Evolutionary conservation across 495 filamentous ascomycete species (phyloP), one percentile per base, ranked within the genome.

Genomic region (Penicillium silybi): DNA sequence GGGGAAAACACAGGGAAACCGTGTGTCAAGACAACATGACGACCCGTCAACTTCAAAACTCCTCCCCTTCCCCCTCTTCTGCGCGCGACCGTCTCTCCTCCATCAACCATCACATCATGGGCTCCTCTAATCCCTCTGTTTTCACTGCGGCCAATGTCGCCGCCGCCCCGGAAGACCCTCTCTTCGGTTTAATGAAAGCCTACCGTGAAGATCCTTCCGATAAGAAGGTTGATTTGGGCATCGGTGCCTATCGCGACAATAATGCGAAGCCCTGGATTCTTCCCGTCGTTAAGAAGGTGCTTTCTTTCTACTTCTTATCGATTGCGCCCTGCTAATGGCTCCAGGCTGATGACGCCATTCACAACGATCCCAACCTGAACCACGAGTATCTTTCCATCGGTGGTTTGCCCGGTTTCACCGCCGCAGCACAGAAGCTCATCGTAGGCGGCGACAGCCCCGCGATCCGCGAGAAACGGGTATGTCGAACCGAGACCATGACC

Each of bases 311-410:
- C 34, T 11, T 48, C 41, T 47, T 38, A 23, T 42, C 35, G 57
- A 44, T 40, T 48, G 34, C 19, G 11, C 2, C 26, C 45, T 23
- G 15, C 32, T n/a, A 25, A 16, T 7, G 4, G 32, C 15, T 46
- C 53, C 63, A 97, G 95, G 95, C 95, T 45, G 92, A 97, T 64
- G 85, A 90, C 42, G 82, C 88, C 54, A 76, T 97, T 40, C 86
- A 85, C 61, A 87, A 85, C 60, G 92, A 97, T 66, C 92, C 95
- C 54, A 78, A 85, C 44, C 74, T 95, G 46, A 96, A 99, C 76
- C 91, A 97, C 77, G 93, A 99, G 82, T 99, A 97, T 68, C 89
- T 96, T 51, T 92, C 95, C 43, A 99, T 99, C 66, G 87, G 91
- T 49, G 93, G 93, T 53, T 79, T 97, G 41, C 69, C 84, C 37